Conservation (phyloP, 805 yeast species). For the Hanseniaspora thailandica region DNA sequence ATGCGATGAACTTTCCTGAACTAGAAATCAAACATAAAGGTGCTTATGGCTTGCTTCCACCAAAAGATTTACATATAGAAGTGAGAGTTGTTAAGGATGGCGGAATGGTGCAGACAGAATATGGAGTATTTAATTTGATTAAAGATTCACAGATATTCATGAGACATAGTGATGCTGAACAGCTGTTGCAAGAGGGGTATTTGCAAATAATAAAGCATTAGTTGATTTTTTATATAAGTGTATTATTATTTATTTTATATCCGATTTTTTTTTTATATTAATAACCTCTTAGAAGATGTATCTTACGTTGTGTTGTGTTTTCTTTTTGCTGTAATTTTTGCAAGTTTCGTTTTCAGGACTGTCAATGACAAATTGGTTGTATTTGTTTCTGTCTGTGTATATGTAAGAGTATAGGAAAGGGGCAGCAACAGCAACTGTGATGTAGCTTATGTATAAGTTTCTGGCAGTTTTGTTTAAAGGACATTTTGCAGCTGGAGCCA, state of each 20-base stretch:
- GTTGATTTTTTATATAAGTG: neutral
- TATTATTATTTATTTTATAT: neutral
- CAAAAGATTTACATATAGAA: constrained; percentile 81
- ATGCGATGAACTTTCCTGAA: constrained; percentile 52
- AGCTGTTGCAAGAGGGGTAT: constrained; percentile 88
- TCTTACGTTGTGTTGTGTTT: constrained; percentile 8
- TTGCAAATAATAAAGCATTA: constrained; percentile 49
- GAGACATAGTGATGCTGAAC: constrained; percentile 84
- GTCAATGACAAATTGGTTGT: neutral
- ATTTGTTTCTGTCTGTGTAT: neutral
- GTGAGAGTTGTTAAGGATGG: constrained; percentile 89
- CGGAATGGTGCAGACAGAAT: constrained; percentile 94
- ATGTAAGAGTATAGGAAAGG: constrained; percentile 26
- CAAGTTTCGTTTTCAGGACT: neutral
- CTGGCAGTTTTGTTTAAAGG: constrained; percentile 15
- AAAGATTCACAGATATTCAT: constrained; percentile 92
- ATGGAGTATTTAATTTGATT: constrained; percentile 85
- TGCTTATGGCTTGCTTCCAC: constrained; percentile 59
- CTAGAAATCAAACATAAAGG: constrained; percentile 63
- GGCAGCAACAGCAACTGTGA: constrained; percentile 23
- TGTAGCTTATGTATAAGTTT: constrained; percentile 21
- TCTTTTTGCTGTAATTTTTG: neutral
- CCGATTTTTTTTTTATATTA: neutral
- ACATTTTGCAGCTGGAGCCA: neutral
- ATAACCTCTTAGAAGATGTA: neutral